Conservation (phyloP, 164 flowering plant species). For the Warburgia ugandensis region DNA sequence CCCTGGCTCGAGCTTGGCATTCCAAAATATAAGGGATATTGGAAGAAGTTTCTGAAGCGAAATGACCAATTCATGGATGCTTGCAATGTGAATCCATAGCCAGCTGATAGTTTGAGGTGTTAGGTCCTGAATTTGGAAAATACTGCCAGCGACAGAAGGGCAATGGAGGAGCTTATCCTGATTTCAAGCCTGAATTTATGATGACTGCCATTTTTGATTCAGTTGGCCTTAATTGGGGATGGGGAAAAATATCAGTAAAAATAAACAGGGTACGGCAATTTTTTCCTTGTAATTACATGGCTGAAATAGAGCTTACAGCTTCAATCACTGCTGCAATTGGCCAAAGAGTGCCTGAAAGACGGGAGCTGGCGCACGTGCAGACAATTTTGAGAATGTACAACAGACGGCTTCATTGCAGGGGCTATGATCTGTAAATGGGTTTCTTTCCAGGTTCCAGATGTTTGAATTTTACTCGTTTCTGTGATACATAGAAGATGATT, state of each 20-base stretch:
- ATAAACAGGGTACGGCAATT: conserved; percentile 1
- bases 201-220: too few species aligned
- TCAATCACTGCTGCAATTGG: too few species aligned
- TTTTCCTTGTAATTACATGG: too few species aligned
- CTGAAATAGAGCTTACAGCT: too few species aligned
- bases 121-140: conserved; percentile 8
- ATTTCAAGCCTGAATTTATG: neutral
- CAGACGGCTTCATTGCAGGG: conserved; percentile 3
- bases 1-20: conserved; percentile 22
- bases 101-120: neutral
- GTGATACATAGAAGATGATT: conserved; percentile 16
- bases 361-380: too few species aligned
- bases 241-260: too few species aligned
- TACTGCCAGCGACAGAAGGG: conserved; percentile 6
- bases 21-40: conserved; percentile 14
- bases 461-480: too few species aligned
- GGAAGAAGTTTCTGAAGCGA: conserved; percentile 28
- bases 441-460: too few species aligned
- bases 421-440: conserved; percentile 16
- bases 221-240: too few species aligned
- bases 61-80: conserved; percentile 59
- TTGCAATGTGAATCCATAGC: conserved; percentile 64
- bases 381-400: conserved; percentile 13
- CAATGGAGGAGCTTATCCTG: neutral
- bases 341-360: too few species aligned